Evolutionary conservation across 352 stramenopile species (phyloP), one percentile per base, ranked within the genome.

Genomic region (Pythium oligandrum): DNA sequence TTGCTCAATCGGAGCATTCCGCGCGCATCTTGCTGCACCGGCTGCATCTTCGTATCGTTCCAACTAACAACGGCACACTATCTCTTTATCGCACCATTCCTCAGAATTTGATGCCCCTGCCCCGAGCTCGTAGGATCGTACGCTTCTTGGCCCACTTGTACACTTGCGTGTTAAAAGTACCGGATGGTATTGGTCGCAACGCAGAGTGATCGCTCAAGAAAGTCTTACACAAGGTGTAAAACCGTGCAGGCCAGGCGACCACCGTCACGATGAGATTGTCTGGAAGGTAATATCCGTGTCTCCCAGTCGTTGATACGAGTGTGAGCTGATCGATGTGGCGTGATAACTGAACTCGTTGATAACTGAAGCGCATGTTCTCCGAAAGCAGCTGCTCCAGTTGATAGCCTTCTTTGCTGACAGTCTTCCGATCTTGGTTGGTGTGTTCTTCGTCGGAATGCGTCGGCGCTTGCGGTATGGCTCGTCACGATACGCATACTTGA

Each of bases 121-220:
- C 43, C 31, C 6, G 43, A 48, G 43, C 31, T 48, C 43, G 43
- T 9, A 48, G 43, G 6, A 48, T 43, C 39, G 39, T 17, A 48
- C 43, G 43, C 43, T 48, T 48, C 43, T n/a, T n/a, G n/a, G n/a
- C n/a, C n/a, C n/a, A 48, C 43, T 48, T 48, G 43, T 48, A 48
- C 31, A 48, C 43, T 48, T 48, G 43, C 43, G 43, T 48, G n/a
- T 48, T 48, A 10, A 48, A 31, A 26, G 31, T 48, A 48, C 26
- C 6, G 43, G 7, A 17, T 48, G 43, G 43, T 48, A 48, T 48
- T 48, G 43, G 43, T 31, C 6, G 43, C 43, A 48, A 48, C 43
- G 43, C 43, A 7, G 10, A 32, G 43, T 48, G 43, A 17, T 48
- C 26, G 9, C n/a, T 48, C 43, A 48, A 48, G 43, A 48, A 48